phyloP scores from a whole-genome alignment of 257 asterid genomes.

The Nicotiana sylvestris region DNA sequence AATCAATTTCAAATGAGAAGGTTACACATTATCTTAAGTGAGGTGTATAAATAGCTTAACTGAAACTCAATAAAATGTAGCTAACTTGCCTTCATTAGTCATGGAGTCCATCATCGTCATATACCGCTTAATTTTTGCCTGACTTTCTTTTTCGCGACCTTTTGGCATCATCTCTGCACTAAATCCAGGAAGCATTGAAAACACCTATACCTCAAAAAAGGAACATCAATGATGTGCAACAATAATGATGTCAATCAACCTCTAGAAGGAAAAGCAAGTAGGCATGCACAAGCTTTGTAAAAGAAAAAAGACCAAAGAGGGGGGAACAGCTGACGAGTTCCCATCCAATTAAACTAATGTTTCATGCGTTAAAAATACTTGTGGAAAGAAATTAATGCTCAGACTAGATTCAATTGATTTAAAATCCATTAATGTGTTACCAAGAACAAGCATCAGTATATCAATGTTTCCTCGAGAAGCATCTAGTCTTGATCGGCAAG shows the following conservation, averaged over 20 bases:
- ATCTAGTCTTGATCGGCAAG: background rate
- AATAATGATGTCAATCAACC: background rate
- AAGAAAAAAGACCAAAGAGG: background rate
- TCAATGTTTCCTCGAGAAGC: background rate
- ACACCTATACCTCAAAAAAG: conserved; percentile 46
- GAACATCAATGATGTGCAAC: background rate
- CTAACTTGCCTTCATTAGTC: conserved; percentile 79
- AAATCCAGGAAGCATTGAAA: conserved; percentile 95
- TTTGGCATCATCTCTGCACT: conserved; percentile 93
- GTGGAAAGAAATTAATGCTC: background rate
- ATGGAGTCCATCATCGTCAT: conserved; percentile 99
- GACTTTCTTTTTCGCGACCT: conserved; percentile 92
- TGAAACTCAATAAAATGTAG: background rate
- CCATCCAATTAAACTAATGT: background rate
- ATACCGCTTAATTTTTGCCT: conserved; percentile 77
- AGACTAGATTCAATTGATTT: background rate
- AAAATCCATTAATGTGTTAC: background rate
- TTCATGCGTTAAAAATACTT: background rate
- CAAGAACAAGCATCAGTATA: background rate
- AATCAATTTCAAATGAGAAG: background rate
- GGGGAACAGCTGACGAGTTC: background rate
- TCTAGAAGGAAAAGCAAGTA: background rate
- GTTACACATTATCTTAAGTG: background rate
- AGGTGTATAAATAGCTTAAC: background rate
- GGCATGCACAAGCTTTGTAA: background rate